Percentiles rank a stretch among this genome's conserved stretches.
Conservation (phyloP, 2,329 filamentous ascomycete genomes). For the Arthrobotrys iridis region DNA sequence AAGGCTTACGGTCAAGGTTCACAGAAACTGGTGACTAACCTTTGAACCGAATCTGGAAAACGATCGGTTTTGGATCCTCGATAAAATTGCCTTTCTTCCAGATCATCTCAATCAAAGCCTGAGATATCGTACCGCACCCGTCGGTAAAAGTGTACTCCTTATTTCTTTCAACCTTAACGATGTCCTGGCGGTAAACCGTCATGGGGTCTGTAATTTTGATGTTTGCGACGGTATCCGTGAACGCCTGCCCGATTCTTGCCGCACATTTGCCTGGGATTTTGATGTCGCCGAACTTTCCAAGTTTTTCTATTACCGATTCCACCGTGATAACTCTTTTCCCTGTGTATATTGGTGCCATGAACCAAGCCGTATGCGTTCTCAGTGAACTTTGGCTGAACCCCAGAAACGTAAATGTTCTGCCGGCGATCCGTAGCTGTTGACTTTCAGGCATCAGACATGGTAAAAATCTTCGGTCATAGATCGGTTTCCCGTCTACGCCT, state of each 20-base stretch:
- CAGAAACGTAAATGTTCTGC: constrained; percentile 72
- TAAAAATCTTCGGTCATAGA: constrained; percentile 67
- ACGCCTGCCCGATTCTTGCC: constrained; percentile 73
- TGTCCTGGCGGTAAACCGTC: constrained; percentile 63
- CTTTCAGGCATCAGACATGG: constrained; percentile 66
- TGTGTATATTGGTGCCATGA: constrained; percentile 66
- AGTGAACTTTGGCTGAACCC: constrained; percentile 84
- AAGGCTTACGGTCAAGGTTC: not conserved
- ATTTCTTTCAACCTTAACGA: constrained; percentile 64
- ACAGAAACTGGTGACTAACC: constrained; percentile 61
- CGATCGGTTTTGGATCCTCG: constrained; percentile 68
- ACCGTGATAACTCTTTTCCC: constrained; percentile 59
- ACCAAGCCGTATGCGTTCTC: constrained; percentile 76
- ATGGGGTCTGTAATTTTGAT: constrained; percentile 61
- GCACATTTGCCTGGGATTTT: constrained; percentile 68
- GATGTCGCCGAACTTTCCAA: constrained; percentile 68
- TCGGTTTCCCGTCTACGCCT: constrained; percentile 59
- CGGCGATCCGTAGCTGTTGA: constrained; percentile 72
- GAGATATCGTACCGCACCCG: constrained; percentile 79
- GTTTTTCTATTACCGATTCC: constrained; percentile 63
- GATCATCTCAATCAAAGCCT: constrained; percentile 69
- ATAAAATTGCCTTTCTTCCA: constrained; percentile 62
- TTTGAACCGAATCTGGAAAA: constrained; percentile 77
- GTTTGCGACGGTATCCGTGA: constrained; percentile 75
- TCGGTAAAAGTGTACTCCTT: constrained; percentile 75